Percentiles rank a stretch among this genome's conserved stretches.
These are phyloP conservation scores for Septoria petroselini DNA, from an alignment of 2,329 filamentous ascomycete genomes.

Conservation along the genomic window DNA sequence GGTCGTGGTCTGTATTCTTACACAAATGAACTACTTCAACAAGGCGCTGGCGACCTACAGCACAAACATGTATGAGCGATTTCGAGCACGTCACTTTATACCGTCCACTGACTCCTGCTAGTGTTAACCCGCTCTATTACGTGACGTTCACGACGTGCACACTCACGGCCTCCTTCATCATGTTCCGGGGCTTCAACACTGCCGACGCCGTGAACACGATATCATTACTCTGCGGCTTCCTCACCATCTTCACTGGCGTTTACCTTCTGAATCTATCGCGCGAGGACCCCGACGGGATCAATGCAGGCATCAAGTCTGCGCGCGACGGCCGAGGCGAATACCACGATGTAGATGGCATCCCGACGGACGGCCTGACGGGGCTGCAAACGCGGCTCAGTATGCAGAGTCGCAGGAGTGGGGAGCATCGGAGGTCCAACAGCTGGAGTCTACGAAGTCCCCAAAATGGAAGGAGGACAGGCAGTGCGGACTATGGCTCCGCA, in stretches of 20 bases:
- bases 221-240: conserved; percentile 86
- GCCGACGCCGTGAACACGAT: conserved; percentile 87
- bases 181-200: conserved; percentile 95
- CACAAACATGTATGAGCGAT: conserved; percentile 74
- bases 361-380: conserved; percentile 85
- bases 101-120: conserved; percentile 38
- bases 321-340: conserved; percentile 37
- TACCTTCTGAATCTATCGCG: conserved; percentile 96
- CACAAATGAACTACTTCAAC: conserved; percentile 99
- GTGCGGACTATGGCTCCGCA: conserved; percentile 1
- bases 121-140: conserved; percentile 94
- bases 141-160: conserved; percentile 96
- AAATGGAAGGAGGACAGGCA: conserved; percentile 47
- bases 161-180: conserved; percentile 89
- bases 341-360: conserved; percentile 68
- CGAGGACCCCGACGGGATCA: conserved; percentile 77
- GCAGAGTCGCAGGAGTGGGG: conserved; percentile 74
- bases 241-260: conserved; percentile 91
- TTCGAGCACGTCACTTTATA: too few species aligned
- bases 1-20: conserved; percentile 87
- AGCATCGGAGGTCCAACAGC: conserved; percentile 58
- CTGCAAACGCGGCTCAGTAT: conserved; percentile 89
- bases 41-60: conserved; percentile 96
- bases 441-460: conserved; percentile 33
- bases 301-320: conserved; percentile 53